These are phyloP conservation scores for Trichoderma arundinaceum DNA, from an alignment of 2,329 filamentous ascomycete species.

Conservation along the genomic window DNA sequence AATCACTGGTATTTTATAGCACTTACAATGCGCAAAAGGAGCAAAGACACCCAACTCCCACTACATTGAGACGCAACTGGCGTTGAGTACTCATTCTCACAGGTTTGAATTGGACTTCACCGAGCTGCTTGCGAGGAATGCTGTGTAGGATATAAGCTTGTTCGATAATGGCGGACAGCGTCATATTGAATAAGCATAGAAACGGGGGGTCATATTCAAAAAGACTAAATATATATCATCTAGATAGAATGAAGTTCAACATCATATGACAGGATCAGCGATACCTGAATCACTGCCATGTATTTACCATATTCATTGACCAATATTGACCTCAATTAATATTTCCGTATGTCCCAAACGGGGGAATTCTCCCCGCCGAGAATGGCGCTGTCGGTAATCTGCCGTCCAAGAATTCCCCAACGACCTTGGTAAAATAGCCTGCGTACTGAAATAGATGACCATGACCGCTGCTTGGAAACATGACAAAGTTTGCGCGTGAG, in stretches of 20 bases:
- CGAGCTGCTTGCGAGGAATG: too few species aligned
- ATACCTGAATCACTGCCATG: too few species aligned
- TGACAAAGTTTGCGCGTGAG: neutral
- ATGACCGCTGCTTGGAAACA: conserved; percentile 14
- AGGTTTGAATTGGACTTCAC: too few species aligned
- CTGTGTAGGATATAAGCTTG: too few species aligned
- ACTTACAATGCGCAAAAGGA: neutral
- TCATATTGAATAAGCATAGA: too few species aligned
- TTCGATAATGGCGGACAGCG: too few species aligned
- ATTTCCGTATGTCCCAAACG: neutral
- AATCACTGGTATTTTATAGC: neutral
- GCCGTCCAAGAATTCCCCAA: conserved; percentile 17
- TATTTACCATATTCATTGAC: neutral
- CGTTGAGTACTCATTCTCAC: too few species aligned
- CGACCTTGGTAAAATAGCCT: conserved; percentile 3
- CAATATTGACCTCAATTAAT: neutral
- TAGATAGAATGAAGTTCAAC: too few species aligned
- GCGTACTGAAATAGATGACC: conserved; percentile 25
- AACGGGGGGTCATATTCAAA: too few species aligned
- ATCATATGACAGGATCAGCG: too few species aligned
- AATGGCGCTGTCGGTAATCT: conserved; percentile 2
- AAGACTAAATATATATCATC: too few species aligned
- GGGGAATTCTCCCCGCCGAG: neutral
- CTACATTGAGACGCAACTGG: too few species aligned
- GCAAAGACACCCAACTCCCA: neutral